phyloP scores from a whole-genome alignment of 208 protist species.

The Acanthamoeba sp. region DNA sequence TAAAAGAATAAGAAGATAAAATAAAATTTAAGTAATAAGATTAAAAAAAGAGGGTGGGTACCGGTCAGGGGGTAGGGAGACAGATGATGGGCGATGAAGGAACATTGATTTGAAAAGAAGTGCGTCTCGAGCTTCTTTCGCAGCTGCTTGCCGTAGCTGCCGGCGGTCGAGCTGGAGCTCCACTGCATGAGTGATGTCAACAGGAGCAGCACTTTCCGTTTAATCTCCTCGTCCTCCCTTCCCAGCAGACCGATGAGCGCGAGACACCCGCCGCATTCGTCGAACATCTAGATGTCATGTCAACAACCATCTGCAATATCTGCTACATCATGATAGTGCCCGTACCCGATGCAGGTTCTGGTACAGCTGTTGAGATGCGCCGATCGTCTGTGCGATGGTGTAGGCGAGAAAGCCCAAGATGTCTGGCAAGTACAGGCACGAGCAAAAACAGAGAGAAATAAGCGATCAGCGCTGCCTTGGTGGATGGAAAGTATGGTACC shows the following conservation, averaged over 20 bases:
- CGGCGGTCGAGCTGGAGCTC: background rate
- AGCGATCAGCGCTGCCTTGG: background rate
- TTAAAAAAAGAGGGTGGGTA: background rate
- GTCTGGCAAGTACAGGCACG: background rate
- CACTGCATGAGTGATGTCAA: conserved; percentile 48
- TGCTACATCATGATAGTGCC: no score
- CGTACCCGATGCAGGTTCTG: conserved; percentile 24
- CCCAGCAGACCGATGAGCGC: conserved; percentile 19
- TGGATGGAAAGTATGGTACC: background rate
- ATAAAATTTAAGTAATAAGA: no score
- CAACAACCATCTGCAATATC: no score
- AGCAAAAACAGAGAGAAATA: background rate
- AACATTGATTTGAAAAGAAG: conserved; percentile 48
- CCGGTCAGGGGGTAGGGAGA: conserved; percentile 44
- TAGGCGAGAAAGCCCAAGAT: conserved; percentile 32
- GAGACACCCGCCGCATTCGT: conserved; percentile 24
- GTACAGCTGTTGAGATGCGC: conserved; percentile 7
- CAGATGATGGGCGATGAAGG: conserved; percentile 39
- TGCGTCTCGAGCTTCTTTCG: conserved; percentile 41
- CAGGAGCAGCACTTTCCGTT: conserved; percentile 4
- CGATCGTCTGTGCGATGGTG: background rate
- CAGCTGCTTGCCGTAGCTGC: conserved; percentile 49
- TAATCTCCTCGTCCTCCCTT: conserved; percentile 37
- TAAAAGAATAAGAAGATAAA: no score
- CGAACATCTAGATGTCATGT: conserved; percentile 47